phyloP scores from a whole-genome alignment of 2,329 filamentous ascomycete genomes.

The Anisogramma anomala region DNA sequence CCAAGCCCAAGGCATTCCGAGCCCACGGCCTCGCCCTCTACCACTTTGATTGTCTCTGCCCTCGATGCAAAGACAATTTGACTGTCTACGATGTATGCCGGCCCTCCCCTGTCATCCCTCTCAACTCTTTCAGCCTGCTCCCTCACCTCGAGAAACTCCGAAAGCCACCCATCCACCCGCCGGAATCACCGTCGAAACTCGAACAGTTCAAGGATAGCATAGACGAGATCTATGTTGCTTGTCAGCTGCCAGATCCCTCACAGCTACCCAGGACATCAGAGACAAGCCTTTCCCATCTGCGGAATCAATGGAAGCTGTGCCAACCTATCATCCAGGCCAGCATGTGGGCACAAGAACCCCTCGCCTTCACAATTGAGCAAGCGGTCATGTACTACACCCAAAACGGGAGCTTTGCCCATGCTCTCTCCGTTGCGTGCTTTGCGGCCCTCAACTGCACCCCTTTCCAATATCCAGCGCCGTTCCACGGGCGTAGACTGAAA shows the following conservation, averaged over 20 bases:
- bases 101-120: constrained; percentile 27
- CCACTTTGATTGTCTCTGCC: constrained; percentile 41
- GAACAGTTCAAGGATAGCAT: constrained; percentile 20
- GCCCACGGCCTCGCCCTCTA: constrained; percentile 35
- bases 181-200: constrained; percentile 18
- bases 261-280: constrained; percentile 10
- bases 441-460: constrained; percentile 37
- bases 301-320: constrained; percentile 27
- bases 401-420: constrained; percentile 29
- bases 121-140: constrained; percentile 36
- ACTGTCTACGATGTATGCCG: constrained; percentile 42
- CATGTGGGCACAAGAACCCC: constrained; percentile 39
- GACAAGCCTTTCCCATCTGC: constrained; percentile 18
- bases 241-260: constrained; percentile 13
- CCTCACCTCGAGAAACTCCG: constrained; percentile 26
- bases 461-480: constrained; percentile 37
- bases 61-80: constrained; percentile 37
- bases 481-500: constrained; percentile 38
- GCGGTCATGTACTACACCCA: constrained; percentile 34
- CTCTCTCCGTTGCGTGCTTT: constrained; percentile 37
- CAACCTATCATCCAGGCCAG: constrained; percentile 25
- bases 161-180: constrained; percentile 21
- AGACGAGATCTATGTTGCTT: constrained; percentile 23
- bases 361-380: constrained; percentile 34
- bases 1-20: constrained; percentile 32